Base-by-base conservation (phyloP, 345 rosid genomes). In the Mallotus nudiflorus region DNA sequence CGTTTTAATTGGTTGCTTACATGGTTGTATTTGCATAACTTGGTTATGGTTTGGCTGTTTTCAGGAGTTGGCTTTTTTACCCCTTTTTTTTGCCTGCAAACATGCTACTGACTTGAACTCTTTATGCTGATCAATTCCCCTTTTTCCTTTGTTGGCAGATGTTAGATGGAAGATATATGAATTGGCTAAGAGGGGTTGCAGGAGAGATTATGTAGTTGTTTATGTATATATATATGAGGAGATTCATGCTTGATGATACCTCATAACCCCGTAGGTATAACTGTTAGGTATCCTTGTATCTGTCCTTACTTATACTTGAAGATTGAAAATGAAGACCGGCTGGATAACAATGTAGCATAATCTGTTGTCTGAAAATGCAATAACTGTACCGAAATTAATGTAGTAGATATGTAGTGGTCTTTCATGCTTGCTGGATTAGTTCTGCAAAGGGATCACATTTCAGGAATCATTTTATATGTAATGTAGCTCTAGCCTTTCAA, bases 181-280 rank as follows among this genome's bases (percentile, higher is more conserved):
- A 25, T 2, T 16, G 37, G 46, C 68, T 25, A 31, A 31, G 62
- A 9, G 5, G 42, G 35, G 22, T 31, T 58, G 65, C 44, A 20
- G 65, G 46, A 13, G n/a, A 64, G 48, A n/a, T n/a, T n/a, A n/a
- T n/a, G n/a, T n/a, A 31, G 62, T 46, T 29, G 33, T n/a, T 50
- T 42, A 6, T 25, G 55, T 20, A 48, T 19, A 1, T 29, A 11
- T 24, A 50, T 37, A 19, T 16, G 27, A 19, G 5, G 19, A 33
- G n/a, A 11, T 19, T 13, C 10, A 27, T 9, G n/a, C 4, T 62
- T 15, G 35, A n/a, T n/a, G n/a, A n/a, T n/a, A n/a, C n/a, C n/a
- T n/a, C n/a, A n/a, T n/a, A n/a, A n/a, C n/a, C n/a, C n/a, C n/a
- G n/a, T n/a, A n/a, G n/a, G n/a, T n/a, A n/a, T n/a, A n/a, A n/a